Percentiles rank a stretch among this genome's conserved stretches.
Conservation (phyloP, 116 monocot species). For the Papilionanthe hybrid region DNA sequence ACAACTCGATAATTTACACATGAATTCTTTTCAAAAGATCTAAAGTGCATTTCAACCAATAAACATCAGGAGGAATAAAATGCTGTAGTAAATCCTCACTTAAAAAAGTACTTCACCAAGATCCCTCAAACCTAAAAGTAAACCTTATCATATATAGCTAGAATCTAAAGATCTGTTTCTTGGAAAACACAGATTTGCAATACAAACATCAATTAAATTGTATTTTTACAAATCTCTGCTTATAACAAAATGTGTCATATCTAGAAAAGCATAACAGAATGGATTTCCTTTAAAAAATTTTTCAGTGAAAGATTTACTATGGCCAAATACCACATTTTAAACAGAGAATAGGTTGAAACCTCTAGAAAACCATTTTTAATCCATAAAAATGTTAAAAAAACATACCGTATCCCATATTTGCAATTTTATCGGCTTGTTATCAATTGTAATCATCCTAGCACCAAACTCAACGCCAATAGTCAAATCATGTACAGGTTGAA, state of each 20-base stretch:
- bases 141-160: neutral
- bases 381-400: neutral
- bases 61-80: neutral
- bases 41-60: neutral
- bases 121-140: neutral
- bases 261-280: neutral
- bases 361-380: neutral
- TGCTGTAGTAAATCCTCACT: neutral
- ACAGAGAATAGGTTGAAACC: neutral
- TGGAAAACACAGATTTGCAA: neutral
- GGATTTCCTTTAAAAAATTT: neutral
- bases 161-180: neutral
- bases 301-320: neutral
- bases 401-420: constrained; percentile 94
- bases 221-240: neutral
- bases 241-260: neutral
- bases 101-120: neutral
- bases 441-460: constrained; percentile 88
- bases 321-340: neutral
- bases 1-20: too few species aligned
- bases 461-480: constrained; percentile 97
- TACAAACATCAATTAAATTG: neutral
- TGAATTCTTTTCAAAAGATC: too few species aligned
- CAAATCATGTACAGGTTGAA: constrained; percentile 92
- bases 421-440: constrained; percentile 89